Evolutionary conservation across 306 rosid species (phyloP).

Genomic region (Pyrus betulifolia): DNA sequence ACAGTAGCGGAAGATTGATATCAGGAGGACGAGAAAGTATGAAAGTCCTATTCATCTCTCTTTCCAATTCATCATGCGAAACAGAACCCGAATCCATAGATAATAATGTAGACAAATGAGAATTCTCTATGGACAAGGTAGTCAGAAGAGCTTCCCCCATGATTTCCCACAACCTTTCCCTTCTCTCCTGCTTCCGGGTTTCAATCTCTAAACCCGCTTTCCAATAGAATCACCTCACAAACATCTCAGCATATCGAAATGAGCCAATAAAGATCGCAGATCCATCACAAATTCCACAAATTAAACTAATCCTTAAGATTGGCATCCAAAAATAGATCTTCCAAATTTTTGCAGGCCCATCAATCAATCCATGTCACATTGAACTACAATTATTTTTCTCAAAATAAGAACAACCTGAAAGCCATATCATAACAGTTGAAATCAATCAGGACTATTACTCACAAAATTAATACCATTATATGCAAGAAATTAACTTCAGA

Average conservation of each 20-base stretch:
- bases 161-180: slow-evolving; percentile 1
- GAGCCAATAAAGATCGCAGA: slow-evolving; percentile 1
- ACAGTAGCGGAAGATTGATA: slow-evolving; percentile 50
- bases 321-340: not conserved
- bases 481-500: not conserved
- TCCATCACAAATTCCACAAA: slow-evolving; percentile 5
- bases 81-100: slow-evolving; percentile 56
- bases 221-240: slow-evolving; percentile 17
- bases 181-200: slow-evolving; percentile 11
- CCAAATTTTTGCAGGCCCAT: slow-evolving; percentile 6
- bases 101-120: slow-evolving; percentile 45
- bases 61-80: slow-evolving; percentile 45
- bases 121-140: slow-evolving; percentile 44
- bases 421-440: not conserved
- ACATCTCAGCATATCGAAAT: slow-evolving; percentile 10
- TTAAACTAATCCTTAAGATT: not conserved
- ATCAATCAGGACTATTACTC: not conserved
- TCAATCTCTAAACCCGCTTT: not conserved
- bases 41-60: slow-evolving; percentile 43
- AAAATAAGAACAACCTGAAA: slow-evolving; percentile 20
- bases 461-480: not conserved
- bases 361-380: slow-evolving; percentile 11
- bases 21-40: slow-evolving; percentile 49
- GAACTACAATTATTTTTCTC: not conserved
- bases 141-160: slow-evolving; percentile 56